A percentile compares a stretch with the other conserved stretches of the same genome.
Conservation (phyloP, 2,329 filamentous ascomycete genomes). For the Juglanconis sp. region DNA sequence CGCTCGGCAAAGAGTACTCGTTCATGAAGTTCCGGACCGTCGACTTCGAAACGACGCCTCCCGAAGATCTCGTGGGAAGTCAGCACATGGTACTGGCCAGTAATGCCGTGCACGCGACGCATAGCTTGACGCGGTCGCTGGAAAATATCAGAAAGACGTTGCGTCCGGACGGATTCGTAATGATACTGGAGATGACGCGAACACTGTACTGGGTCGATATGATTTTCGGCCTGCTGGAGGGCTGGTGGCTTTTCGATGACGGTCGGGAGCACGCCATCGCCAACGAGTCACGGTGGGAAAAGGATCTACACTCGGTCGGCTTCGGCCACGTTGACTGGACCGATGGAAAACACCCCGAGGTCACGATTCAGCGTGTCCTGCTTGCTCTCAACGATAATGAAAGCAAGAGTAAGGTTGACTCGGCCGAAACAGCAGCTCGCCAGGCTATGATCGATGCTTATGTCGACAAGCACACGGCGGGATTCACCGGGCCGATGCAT, state of each 20-base stretch:
- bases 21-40: constrained; percentile 25
- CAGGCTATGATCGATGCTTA: no score
- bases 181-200: constrained; percentile 28
- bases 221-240: constrained; percentile 31
- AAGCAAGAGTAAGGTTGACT: no score
- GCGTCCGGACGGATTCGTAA: constrained; percentile 26
- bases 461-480: no score
- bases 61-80: constrained; percentile 5
- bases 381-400: no score
- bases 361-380: no score
- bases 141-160: constrained; percentile 26
- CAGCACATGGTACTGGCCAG: constrained; percentile 31
- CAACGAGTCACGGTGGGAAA: constrained; percentile 23
- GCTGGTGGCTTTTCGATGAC: constrained; percentile 33
- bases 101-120: constrained; percentile 35
- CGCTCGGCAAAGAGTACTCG: neutral
- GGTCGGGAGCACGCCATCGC: constrained; percentile 23
- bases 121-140: constrained; percentile 17
- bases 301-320: constrained; percentile 23
- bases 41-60: constrained; percentile 27
- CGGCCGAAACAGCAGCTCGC: no score
- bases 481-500: no score
- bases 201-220: constrained; percentile 27
- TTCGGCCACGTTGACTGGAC: constrained; percentile 30
- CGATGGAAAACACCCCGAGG: constrained; percentile 18